Conservation (phyloP, 2,329 filamentous ascomycete species). For the Penicillium sp. region DNA sequence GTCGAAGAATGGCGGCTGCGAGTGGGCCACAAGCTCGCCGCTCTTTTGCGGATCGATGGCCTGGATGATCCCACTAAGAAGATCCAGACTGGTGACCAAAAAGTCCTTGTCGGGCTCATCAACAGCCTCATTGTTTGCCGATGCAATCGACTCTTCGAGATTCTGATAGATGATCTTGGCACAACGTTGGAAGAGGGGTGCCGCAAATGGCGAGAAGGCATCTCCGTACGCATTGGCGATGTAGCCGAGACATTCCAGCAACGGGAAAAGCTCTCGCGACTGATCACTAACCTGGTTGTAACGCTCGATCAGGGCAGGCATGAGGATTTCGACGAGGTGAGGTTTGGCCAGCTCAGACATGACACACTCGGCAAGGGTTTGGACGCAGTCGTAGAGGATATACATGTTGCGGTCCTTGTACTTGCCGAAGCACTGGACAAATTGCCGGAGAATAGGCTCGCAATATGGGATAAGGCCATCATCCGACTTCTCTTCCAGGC, state of each 20-base stretch:
- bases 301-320: conserved; percentile 87
- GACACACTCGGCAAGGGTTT: conserved; percentile 92
- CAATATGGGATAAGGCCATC: conserved; percentile 82
- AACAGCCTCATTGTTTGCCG: conserved; percentile 67
- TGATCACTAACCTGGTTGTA: conserved; percentile 88
- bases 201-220: conserved; percentile 81
- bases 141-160: conserved; percentile 76
- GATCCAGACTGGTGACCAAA: conserved; percentile 89
- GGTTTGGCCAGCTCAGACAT: conserved; percentile 79
- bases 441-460: conserved; percentile 86
- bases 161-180: conserved; percentile 91
- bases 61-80: conserved; percentile 91
- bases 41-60: conserved; percentile 76
- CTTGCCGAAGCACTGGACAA: conserved; percentile 85
- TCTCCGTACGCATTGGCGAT: conserved; percentile 84
- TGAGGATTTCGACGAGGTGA: conserved; percentile 80
- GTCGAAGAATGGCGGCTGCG: conserved; percentile 86
- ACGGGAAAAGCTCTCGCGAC: conserved; percentile 88
- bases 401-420: conserved; percentile 99
- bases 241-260: conserved; percentile 96
- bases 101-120: conserved; percentile 96
- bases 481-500: conserved; percentile 90
- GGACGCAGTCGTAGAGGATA: conserved; percentile 97
- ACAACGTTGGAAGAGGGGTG: conserved; percentile 84
- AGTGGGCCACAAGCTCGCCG: conserved; percentile 72